phyloP scores from a whole-genome alignment of 2,329 filamentous ascomycete genomes.

The Calcarisporium arbuscula region DNA sequence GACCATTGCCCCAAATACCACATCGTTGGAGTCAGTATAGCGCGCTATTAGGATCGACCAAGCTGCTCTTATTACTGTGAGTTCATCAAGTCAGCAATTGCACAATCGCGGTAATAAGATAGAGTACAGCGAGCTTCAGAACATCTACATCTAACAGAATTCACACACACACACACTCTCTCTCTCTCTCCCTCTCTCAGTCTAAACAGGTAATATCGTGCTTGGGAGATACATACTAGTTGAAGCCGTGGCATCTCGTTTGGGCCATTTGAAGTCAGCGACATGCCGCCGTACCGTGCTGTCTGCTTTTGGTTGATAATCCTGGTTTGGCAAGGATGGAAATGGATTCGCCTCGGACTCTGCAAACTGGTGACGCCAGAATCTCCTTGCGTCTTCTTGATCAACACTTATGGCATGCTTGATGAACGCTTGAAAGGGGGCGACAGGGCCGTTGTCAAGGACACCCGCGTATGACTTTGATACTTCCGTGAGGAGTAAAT shows the following conservation, averaged over 20 bases:
- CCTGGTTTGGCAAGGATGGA: constrained; percentile 1
- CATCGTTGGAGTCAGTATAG: constrained; percentile 27
- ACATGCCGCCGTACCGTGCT: constrained; percentile 1
- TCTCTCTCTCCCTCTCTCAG: no score
- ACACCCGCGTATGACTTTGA: constrained; percentile 1
- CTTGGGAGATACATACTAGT: not conserved
- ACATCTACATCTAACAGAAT: no score
- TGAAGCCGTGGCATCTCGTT: constrained; percentile 3
- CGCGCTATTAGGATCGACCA: constrained; percentile 26
- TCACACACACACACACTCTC: no score
- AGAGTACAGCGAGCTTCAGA: no score
- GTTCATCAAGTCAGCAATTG: no score
- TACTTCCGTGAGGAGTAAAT: constrained; percentile 5
- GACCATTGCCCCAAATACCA: constrained; percentile 16
- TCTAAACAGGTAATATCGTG: not conserved
- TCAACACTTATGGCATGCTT: constrained; percentile 1
- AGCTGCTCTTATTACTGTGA: constrained; percentile 13
- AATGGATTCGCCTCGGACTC: constrained; percentile 5
- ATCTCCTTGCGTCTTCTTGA: constrained; percentile 1
- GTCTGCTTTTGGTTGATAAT: constrained; percentile 5
- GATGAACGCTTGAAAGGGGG: constrained; percentile 4
- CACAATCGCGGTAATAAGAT: no score
- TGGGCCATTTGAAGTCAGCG: constrained; percentile 2
- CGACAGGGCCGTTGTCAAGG: not conserved
- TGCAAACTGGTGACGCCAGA: constrained; percentile 5